Percentiles rank a stretch among this genome's conserved stretches.
phyloP scores from a whole-genome alignment of 2,329 filamentous ascomycete species.

The Scedosporium dehoogii region DNA sequence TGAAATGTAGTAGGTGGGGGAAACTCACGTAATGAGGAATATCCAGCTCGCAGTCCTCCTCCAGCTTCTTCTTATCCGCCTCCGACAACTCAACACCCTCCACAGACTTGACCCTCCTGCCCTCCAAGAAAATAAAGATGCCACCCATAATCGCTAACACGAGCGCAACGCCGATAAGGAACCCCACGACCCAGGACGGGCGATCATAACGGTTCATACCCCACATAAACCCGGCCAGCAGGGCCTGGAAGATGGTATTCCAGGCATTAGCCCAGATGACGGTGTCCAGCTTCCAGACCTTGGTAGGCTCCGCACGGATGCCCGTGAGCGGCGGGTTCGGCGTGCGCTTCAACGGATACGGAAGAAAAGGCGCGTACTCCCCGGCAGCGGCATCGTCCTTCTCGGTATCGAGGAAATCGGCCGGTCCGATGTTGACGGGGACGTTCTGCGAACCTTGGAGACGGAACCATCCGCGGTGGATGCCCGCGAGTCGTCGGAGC shows the following conservation, averaged over 20 bases:
- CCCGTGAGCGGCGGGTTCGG: slow-evolving; percentile 63
- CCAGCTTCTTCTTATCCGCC: slow-evolving; percentile 40
- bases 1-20: too few species aligned
- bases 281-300: slow-evolving; percentile 67
- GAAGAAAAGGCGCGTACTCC: slow-evolving; percentile 28
- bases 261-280: slow-evolving; percentile 68
- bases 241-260: slow-evolving; percentile 70
- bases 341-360: slow-evolving; percentile 53
- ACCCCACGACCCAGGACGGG: slow-evolving; percentile 70
- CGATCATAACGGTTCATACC: slow-evolving; percentile 60
- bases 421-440: slow-evolving; percentile 39
- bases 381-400: slow-evolving; percentile 22
- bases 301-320: slow-evolving; percentile 55
- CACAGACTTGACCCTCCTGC: slow-evolving; percentile 58
- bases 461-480: slow-evolving; percentile 68
- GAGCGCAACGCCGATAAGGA: slow-evolving; percentile 65
- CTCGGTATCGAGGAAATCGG: background rate
- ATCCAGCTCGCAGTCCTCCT: slow-evolving; percentile 41
- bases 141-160: slow-evolving; percentile 58
- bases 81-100: slow-evolving; percentile 60
- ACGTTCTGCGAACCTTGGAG: slow-evolving; percentile 56
- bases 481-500: slow-evolving; percentile 60
- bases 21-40: slow-evolving; percentile 40
- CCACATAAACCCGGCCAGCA: slow-evolving; percentile 77
- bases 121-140: slow-evolving; percentile 60